These are phyloP conservation scores for Pyronema omphalodes DNA, from an alignment of 495 filamentous ascomycete species.

Conservation along the genomic window DNA sequence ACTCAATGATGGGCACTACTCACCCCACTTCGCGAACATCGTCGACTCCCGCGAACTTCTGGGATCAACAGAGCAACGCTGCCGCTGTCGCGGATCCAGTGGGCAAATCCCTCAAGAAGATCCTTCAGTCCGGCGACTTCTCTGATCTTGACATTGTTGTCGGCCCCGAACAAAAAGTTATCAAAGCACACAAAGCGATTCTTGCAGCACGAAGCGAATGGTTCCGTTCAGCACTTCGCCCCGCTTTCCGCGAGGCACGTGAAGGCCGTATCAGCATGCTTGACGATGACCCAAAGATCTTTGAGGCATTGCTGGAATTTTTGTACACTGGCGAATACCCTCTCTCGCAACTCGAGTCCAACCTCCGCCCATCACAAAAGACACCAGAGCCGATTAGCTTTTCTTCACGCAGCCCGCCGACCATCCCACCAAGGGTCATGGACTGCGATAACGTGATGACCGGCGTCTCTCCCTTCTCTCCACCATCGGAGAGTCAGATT, in stretches of 20 bases:
- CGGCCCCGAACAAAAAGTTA: conserved; percentile 17
- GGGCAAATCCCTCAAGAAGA: conserved; percentile 22
- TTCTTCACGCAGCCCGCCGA: conserved; percentile 22
- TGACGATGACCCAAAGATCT: conserved; percentile 24
- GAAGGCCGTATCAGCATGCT: conserved; percentile 20
- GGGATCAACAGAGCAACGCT: conserved; percentile 20
- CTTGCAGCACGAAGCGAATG: conserved; percentile 24
- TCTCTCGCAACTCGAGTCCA: conserved; percentile 12
- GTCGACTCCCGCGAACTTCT: conserved; percentile 21
- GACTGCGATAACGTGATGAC: conserved; percentile 17
- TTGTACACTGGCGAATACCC: conserved; percentile 24
- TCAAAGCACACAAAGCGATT: conserved; percentile 24
- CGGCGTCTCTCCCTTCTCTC: conserved; percentile 16
- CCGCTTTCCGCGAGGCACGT: conserved; percentile 21
- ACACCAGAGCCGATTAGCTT: conserved; percentile 21
- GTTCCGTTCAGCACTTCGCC: conserved; percentile 23
- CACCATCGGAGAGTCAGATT: conserved; percentile 5
- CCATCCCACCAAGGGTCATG: conserved; percentile 22
- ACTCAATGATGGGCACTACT: conserved; percentile 20
- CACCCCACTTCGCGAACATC: conserved; percentile 20
- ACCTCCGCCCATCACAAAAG: background rate
- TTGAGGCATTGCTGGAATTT: conserved; percentile 23
- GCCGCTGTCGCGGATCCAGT: conserved; percentile 21
- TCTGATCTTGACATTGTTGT: conserved; percentile 22
- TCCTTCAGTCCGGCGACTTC: conserved; percentile 22